These are phyloP conservation scores for Auriscalpium vulgare DNA, from an alignment of 768 basidiomycete genomes.

Conservation along the genomic window DNA sequence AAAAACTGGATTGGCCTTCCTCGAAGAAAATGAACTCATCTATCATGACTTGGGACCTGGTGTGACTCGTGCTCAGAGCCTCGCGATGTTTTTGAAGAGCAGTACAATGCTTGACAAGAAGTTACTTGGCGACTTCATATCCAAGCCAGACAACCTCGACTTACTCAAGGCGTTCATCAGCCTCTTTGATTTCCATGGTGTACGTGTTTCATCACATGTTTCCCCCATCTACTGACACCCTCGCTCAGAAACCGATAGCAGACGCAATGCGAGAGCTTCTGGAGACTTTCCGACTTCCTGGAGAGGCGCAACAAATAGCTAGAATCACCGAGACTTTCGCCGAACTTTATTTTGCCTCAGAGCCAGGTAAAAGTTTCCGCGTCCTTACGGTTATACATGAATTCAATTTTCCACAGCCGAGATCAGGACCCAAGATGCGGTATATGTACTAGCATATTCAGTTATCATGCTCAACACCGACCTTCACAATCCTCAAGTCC, in stretches of 20 bases:
- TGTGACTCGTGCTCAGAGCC: slow-evolving; percentile 51
- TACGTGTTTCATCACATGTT: slow-evolving; percentile 30
- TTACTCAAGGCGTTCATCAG: slow-evolving; percentile 81
- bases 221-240: not conserved
- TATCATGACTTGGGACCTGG: slow-evolving; percentile 53
- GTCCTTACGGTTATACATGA: not conserved
- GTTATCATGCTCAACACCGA: slow-evolving; percentile 99
- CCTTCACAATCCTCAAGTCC: slow-evolving; percentile 87
- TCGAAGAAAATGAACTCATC: slow-evolving; percentile 90
- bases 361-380: slow-evolving; percentile 47
- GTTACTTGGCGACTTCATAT: slow-evolving; percentile 87
- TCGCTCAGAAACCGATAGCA: slow-evolving; percentile 76
- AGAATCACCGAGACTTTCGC: slow-evolving; percentile 96
- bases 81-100: slow-evolving; percentile 82
- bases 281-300: slow-evolving; percentile 90
- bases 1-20: slow-evolving; percentile 80
- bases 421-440: slow-evolving; percentile 85
- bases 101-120: slow-evolving; percentile 87
- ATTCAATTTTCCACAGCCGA: slow-evolving; percentile 45
- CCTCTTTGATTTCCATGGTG: slow-evolving; percentile 84
- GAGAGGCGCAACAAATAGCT: slow-evolving; percentile 89
- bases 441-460: slow-evolving; percentile 90
- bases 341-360: slow-evolving; percentile 77
- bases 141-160: slow-evolving; percentile 79
- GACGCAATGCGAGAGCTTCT: slow-evolving; percentile 95